Conservation (phyloP, 768 basidiomycete genomes). For the Termitomyces sp. region DNA sequence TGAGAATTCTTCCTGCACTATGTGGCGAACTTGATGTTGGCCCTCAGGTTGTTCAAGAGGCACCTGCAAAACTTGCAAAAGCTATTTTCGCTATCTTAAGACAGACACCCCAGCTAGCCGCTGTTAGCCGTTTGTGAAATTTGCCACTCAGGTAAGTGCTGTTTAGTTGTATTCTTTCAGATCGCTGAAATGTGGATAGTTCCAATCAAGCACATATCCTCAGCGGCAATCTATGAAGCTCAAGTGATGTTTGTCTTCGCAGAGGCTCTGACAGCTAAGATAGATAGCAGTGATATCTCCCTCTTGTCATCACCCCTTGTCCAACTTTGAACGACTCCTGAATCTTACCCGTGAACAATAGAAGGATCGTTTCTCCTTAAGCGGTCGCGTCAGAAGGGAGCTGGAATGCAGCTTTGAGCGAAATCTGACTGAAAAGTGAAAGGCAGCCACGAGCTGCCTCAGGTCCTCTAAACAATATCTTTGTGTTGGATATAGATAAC, state of each 20-base stretch:
- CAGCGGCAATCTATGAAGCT: too few relatives aligned
- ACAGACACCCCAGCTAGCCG: not conserved
- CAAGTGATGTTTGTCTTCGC: not conserved
- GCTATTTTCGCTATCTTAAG: constrained; percentile 16
- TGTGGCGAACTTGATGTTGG: not conserved
- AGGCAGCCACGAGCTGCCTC: too few relatives aligned
- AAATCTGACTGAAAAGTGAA: too few relatives aligned
- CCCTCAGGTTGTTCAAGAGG: constrained; percentile 22
- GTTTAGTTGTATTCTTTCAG: not conserved
- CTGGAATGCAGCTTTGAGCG: too few relatives aligned
- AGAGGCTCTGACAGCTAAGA: not conserved
- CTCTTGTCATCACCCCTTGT: too few relatives aligned
- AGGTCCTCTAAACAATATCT: too few relatives aligned
- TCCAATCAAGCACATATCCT: not conserved
- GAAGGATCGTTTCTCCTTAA: too few relatives aligned
- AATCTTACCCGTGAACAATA: too few relatives aligned
- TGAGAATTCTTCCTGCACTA: constrained; percentile 3
- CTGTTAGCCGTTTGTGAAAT: not conserved
- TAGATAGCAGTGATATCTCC: not conserved
- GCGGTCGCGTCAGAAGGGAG: too few relatives aligned
- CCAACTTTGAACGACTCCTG: too few relatives aligned
- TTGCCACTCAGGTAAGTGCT: not conserved
- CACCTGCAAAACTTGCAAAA: constrained; percentile 19
- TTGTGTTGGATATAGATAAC: too few relatives aligned
- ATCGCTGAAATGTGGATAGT: not conserved